Evolutionary conservation across 345 rosid species (phyloP).

Genomic region (Arabidopsis arenosa): DNA sequence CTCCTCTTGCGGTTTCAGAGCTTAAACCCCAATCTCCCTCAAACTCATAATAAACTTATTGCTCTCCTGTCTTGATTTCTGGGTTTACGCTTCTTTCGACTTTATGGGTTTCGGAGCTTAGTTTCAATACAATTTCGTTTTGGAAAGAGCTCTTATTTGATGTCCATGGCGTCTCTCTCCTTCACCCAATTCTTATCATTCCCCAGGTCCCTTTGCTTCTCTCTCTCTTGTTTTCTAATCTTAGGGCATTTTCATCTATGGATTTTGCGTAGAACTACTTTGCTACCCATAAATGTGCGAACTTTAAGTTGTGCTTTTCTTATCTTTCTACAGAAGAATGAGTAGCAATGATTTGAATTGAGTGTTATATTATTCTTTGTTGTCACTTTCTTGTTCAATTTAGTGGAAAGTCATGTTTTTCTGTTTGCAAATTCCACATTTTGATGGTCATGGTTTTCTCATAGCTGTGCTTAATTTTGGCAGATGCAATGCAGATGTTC

Average conservation of each 20-base stretch:
- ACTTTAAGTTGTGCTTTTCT: slow-evolving; percentile 10
- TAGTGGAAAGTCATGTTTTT: background rate
- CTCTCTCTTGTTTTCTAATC: slow-evolving; percentile 11
- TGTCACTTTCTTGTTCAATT: slow-evolving; percentile 16
- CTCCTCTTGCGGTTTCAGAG: slow-evolving; percentile 26
- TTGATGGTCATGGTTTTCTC: slow-evolving; percentile 25
- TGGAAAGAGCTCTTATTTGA: slow-evolving; percentile 23
- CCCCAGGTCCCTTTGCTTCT: slow-evolving; percentile 61
- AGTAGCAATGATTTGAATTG: background rate
- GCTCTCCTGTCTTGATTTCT: slow-evolving; percentile 3
- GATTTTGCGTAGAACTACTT: background rate
- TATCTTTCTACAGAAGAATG: slow-evolving; percentile 3
- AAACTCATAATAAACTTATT: background rate
- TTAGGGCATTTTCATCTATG: background rate
- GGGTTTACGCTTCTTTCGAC: background rate
- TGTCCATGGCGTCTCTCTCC: slow-evolving; percentile 72
- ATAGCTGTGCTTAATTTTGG: slow-evolving; percentile 21
- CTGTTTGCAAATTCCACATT: background rate
- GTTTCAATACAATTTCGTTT: background rate
- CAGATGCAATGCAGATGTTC: slow-evolving; percentile 62
- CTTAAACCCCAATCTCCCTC: slow-evolving; percentile 45
- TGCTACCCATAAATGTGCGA: slow-evolving; percentile 15
- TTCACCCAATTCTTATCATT: slow-evolving; percentile 59
- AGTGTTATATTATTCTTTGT: background rate
- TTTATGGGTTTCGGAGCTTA: slow-evolving; percentile 39